Base-by-base conservation (phyloP, 805 yeast species). In the Candida multigemmis region DNA sequence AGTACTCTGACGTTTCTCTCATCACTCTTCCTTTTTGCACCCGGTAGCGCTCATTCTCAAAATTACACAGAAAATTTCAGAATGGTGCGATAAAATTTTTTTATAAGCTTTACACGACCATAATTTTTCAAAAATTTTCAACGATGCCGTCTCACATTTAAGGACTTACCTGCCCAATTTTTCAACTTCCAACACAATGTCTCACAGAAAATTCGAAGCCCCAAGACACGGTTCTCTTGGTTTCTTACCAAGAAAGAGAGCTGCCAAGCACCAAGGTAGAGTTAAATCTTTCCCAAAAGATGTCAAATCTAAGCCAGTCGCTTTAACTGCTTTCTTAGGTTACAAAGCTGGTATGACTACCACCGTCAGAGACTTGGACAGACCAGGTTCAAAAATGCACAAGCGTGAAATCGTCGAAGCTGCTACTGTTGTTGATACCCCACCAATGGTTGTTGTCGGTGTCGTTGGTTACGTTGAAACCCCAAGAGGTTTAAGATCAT, bases 331-430 rank as follows among this genome's bases (percentile, higher is more conserved):
- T 51, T 91, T 89, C 94, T 79, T 91, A 56, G 99, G 98, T 74
- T 91, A 91, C 96, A 72, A 72, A 79, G 98, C 98, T 53, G 99
- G 99, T 85, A 91, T 91, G 98, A 79, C 98, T 72, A 91, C 98
- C 72, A 85, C 86, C 56, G 98, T 91, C 62, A 87, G 98, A 77
- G 98, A 91, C 74, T 81, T 91, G 65, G 96, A 91, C 89, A 83
- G 97, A 75, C 98, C 98, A 73, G 98, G 98, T 68, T 91, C 98
- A 65, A 91, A 91, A 79, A 86, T 89, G 96, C 96, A 91, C 95
- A 91, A 91, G 93, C 93, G 97, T 73, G 98, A 91, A 77, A 78
- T 91, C 53, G 98, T 91, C 48, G 98, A 91, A 79, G 98, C 98
- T 57, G 95, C 91, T 66, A 76, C 97, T 53, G 94, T 91, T 56